These are phyloP conservation scores for Pichia ethanolica DNA, from an alignment of 805 yeast genomes.

Conservation along the genomic window DNA sequence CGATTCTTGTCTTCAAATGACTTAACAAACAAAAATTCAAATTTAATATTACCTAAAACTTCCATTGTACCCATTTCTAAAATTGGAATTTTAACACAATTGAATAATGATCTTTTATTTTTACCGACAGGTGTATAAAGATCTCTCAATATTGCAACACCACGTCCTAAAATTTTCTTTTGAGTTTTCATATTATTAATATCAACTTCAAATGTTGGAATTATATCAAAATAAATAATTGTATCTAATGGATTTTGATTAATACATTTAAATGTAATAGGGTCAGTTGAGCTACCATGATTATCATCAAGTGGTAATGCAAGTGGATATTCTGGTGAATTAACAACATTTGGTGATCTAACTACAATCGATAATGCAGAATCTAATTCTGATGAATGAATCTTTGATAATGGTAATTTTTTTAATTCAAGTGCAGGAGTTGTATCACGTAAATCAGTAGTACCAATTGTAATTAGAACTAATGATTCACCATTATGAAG, in stretches of 20 bases:
- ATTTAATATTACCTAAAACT: slow-evolving; percentile 67
- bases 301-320: slow-evolving; percentile 83
- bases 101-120: slow-evolving; percentile 58
- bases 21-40: slow-evolving; percentile 63
- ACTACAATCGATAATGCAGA: slow-evolving; percentile 77
- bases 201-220: slow-evolving; percentile 67
- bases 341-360: slow-evolving; percentile 32
- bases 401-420: slow-evolving; percentile 66
- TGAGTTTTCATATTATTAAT: slow-evolving; percentile 14
- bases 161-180: slow-evolving; percentile 64
- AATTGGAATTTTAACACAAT: slow-evolving; percentile 64
- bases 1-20: slow-evolving; percentile 62
- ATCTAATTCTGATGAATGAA: slow-evolving; percentile 76
- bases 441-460: slow-evolving; percentile 64
- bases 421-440: slow-evolving; percentile 59
- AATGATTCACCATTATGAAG: slow-evolving; percentile 57
- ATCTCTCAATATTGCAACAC: slow-evolving; percentile 62
- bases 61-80: slow-evolving; percentile 65
- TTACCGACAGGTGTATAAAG: slow-evolving; percentile 62
- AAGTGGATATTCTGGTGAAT: slow-evolving; percentile 48
- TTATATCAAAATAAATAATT: slow-evolving; percentile 70
- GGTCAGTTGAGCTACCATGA: slow-evolving; percentile 59
- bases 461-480: slow-evolving; percentile 77
- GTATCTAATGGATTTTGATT: slow-evolving; percentile 43
- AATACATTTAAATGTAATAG: slow-evolving; percentile 62